Percentiles rank a stretch among this genome's conserved stretches.
Conservation (phyloP, 2,329 filamentous ascomycete species). For the Xylaria sp. region DNA sequence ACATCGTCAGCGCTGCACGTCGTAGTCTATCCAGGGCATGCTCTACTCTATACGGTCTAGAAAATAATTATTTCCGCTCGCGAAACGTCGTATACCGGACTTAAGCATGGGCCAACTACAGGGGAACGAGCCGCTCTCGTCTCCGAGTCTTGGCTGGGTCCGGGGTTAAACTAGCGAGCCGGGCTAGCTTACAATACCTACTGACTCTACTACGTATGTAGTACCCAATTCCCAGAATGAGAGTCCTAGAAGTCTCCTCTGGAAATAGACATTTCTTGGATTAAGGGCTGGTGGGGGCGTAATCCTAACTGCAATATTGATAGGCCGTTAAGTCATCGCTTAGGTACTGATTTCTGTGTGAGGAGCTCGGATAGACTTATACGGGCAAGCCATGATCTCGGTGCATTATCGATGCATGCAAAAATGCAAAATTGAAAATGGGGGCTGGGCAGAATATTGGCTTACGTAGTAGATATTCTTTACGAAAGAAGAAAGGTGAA, state of each 20-base stretch:
- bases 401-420: neutral
- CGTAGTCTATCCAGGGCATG: no score
- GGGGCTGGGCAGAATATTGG: neutral
- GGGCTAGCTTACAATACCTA: slow-evolving; percentile 5
- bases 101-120: slow-evolving; percentile 16
- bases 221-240: neutral
- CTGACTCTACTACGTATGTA: neutral
- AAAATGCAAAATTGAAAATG: neutral
- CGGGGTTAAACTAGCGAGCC: slow-evolving; percentile 11
- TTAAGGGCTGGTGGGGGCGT: neutral
- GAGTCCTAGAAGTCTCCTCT: neutral
- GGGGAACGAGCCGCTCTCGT: slow-evolving; percentile 13
- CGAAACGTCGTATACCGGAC: neutral
- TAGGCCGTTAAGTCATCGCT: neutral
- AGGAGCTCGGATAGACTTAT: neutral
- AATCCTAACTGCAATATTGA: neutral
- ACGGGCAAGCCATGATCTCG: neutral
- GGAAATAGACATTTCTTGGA: neutral
- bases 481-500: neutral
- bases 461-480: neutral
- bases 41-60: no score
- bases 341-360: neutral
- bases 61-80: no score
- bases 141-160: slow-evolving; percentile 9
- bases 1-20: no score